phyloP scores from a whole-genome alignment of 495 filamentous ascomycete species.

The Podospora pseudopauciseta region DNA sequence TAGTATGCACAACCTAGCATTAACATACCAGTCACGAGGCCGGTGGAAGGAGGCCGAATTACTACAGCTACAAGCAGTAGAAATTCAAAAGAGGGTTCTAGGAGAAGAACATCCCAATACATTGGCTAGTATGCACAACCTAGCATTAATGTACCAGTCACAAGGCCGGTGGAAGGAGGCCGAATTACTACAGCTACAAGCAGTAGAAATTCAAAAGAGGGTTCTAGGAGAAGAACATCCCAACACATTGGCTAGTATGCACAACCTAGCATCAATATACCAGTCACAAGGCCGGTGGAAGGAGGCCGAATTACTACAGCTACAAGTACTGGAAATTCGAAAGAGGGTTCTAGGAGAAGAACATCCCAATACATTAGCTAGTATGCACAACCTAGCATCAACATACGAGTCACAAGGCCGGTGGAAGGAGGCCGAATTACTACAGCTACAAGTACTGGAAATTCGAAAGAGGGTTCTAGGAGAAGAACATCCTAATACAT shows the following conservation, averaged over 20 bases:
- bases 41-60: too few species aligned
- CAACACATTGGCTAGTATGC: background rate
- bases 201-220: background rate
- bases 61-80: too few species aligned
- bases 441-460: background rate
- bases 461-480: background rate
- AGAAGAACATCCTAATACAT: background rate
- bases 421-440: background rate
- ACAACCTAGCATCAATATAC: background rate
- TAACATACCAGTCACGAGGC: too few species aligned
- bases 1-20: too few species aligned
- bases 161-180: slow-evolving; percentile 2
- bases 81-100: too few species aligned
- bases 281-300: background rate
- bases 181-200: background rate
- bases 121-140: too few species aligned
- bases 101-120: too few species aligned
- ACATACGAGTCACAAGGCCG: background rate
- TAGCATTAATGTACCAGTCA: background rate
- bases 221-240: background rate
- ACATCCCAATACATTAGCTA: background rate
- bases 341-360: background rate
- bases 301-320: background rate
- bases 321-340: background rate
- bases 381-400: background rate